phyloP scores from a whole-genome alignment of 2,329 filamentous ascomycete species.

The Colletotrichum destructivum region DNA sequence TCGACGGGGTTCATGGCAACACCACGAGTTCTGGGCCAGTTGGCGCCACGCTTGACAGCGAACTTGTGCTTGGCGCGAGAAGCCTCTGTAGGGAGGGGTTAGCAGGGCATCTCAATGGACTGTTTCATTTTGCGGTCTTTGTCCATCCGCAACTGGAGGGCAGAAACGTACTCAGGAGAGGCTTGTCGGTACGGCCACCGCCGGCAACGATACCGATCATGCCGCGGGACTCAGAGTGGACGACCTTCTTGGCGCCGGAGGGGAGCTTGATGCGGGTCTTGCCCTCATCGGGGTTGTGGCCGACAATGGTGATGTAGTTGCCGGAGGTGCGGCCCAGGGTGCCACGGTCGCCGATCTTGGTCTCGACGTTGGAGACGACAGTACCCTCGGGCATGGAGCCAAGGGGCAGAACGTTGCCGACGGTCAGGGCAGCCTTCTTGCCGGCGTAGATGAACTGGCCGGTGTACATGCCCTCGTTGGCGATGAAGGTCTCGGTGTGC shows the following conservation, averaged over 20 bases:
- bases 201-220: constrained; percentile 99
- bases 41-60: constrained; percentile 90
- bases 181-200: constrained; percentile 99
- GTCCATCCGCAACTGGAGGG: not conserved
- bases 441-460: constrained; percentile 99
- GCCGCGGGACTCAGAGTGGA: constrained; percentile 91
- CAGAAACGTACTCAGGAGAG: constrained; percentile 83
- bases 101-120: constrained; percentile 51
- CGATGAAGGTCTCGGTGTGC: constrained; percentile 99
- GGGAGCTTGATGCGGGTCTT: constrained; percentile 99
- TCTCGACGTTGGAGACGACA: constrained; percentile 98
- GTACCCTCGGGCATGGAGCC: constrained; percentile 98
- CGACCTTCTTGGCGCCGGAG: constrained; percentile 98
- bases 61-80: constrained; percentile 99
- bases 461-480: constrained; percentile 99
- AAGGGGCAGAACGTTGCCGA: constrained; percentile 98
- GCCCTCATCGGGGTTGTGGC: constrained; percentile 98
- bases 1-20: constrained; percentile 99
- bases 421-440: constrained; percentile 96
- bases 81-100: constrained; percentile 78
- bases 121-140: not conserved
- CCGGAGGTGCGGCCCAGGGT: constrained; percentile 96
- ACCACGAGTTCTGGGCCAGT: constrained; percentile 99
- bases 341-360: constrained; percentile 98
- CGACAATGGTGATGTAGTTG: constrained; percentile 99